Base-by-base conservation (phyloP, 345 rosid genomes). In the Camelina hispida region DNA sequence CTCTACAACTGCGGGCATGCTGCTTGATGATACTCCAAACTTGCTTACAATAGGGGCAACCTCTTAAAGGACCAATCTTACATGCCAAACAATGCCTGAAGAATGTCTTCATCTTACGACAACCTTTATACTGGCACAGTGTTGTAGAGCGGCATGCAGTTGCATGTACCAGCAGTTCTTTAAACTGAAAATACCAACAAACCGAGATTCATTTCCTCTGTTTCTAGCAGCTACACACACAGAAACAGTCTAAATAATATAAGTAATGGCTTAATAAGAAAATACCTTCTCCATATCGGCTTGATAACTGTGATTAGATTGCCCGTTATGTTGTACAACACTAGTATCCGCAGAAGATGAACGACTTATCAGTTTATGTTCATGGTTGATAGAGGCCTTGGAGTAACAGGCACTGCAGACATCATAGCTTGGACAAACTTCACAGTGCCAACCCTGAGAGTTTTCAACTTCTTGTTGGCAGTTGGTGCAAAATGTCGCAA, bases 371-470 rank as follows among this genome's bases (percentile, higher is more conserved):
- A 93, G 84, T 38, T 85, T 85, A 81, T 93, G 98, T 79, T 94
- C 84, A 85, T 93, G 97, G 71, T 84, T 85, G 83, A 84, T 56
- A 62, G 85, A 81, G 9, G 86, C 93, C 77, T 91, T 91, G 53
- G 87, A 86, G 78, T 93, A 86, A 80, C 97, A 91, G 15, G 81
- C 52, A 79, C 85, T 91, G 84, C 98, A 91, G 35, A 93, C 86
- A 82, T 91, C 96, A 81, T 86, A 91, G 57, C 84, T 87, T 2
- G 90, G 92, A 78, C 98, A 93, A 70, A 87, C 84, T 80, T 88
- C 91, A 75, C 97, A 93, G 28, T 84, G 93, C 98, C 98, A 93
- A 62, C 96, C 91, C 77, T 93, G 97, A 82, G 94, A 87, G 4
- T 85, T 85, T 85, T 93, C 94, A 68, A 93, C 81, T 79, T 88